Percentiles rank a stretch among this genome's conserved stretches.
Conservation (phyloP, 345 rosid genomes). For the Reutealis trisperma region DNA sequence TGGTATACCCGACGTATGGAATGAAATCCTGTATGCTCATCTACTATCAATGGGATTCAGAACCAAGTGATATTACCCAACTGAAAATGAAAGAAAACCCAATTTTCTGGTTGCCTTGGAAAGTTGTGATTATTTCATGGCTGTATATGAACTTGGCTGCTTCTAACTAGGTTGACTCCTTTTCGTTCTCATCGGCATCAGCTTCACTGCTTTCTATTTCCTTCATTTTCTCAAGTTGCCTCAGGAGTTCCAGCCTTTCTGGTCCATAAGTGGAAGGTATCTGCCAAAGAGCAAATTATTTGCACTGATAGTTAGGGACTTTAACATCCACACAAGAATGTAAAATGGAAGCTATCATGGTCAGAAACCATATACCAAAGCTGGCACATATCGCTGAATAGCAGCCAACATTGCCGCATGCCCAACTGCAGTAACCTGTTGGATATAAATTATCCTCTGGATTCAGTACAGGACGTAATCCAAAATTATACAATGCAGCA, state of each 20-base stretch:
- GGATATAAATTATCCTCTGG: slow-evolving; percentile 3
- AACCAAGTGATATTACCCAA: slow-evolving; percentile 24
- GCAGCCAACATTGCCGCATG: slow-evolving; percentile 97
- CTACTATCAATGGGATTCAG: slow-evolving; percentile 54
- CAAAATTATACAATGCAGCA: background rate
- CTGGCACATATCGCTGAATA: slow-evolving; percentile 85
- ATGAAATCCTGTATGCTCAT: slow-evolving; percentile 73
- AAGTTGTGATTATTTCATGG: slow-evolving; percentile 9
- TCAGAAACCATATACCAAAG: slow-evolving; percentile 54
- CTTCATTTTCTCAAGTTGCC: slow-evolving; percentile 90
- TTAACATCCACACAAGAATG: background rate
- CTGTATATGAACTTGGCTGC: slow-evolving; percentile 20
- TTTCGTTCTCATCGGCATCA: slow-evolving; percentile 43
- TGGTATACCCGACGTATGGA: slow-evolving; percentile 88
- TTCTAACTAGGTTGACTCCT: slow-evolving; percentile 46
- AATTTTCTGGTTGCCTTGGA: slow-evolving; percentile 1
- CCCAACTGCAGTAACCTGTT: slow-evolving; percentile 95
- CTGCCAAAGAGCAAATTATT: slow-evolving; percentile 42
- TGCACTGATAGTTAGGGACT: slow-evolving; percentile 5
- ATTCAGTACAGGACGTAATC: background rate
- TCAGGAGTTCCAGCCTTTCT: slow-evolving; percentile 83
- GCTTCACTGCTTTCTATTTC: slow-evolving; percentile 56
- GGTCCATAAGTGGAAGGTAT: slow-evolving; percentile 94
- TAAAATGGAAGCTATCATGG: slow-evolving; percentile 12
- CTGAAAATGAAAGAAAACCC: background rate